These are phyloP conservation scores for Funneliformis caledonium DNA, from an alignment of 371 early-diverging fungal species.

Conservation along the genomic window DNA sequence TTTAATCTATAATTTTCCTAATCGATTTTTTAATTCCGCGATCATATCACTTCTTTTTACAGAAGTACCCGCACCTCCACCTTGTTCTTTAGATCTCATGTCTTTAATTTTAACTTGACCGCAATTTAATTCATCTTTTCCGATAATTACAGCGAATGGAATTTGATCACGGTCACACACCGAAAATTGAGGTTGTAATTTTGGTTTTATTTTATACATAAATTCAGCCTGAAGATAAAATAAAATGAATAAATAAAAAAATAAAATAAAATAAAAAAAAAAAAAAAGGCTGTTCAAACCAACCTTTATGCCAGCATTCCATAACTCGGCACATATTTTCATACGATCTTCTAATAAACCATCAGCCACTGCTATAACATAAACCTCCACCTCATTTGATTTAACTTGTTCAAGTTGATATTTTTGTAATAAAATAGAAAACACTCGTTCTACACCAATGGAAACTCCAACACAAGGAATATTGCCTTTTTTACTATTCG, in stretches of 20 bases:
- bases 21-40: conserved; percentile 61
- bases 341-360: conserved; percentile 95
- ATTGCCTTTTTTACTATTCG: conserved; percentile 62
- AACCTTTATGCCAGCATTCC: conserved; percentile 86
- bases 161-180: conserved; percentile 85
- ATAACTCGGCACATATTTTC: conserved; percentile 81
- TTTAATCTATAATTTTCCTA: conserved; percentile 34
- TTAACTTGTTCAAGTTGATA: conserved; percentile 68
- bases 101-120: conserved; percentile 88
- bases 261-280: background rate
- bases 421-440: conserved; percentile 80
- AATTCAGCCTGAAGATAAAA: conserved; percentile 70
- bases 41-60: conserved; percentile 70
- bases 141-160: conserved; percentile 89
- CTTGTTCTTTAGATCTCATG: conserved; percentile 64
- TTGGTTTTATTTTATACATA: conserved; percentile 91
- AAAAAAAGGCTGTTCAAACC: conserved; percentile 9
- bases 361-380: conserved; percentile 85
- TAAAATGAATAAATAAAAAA: background rate
- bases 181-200: conserved; percentile 80
- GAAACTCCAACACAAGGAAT: conserved; percentile 98
- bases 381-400: conserved; percentile 86
- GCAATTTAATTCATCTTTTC: conserved; percentile 78
- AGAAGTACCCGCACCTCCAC: conserved; percentile 57
- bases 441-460: conserved; percentile 98